Conservation (phyloP, 2,329 filamentous ascomycete genomes). For the Leptographium lundbergii region DNA sequence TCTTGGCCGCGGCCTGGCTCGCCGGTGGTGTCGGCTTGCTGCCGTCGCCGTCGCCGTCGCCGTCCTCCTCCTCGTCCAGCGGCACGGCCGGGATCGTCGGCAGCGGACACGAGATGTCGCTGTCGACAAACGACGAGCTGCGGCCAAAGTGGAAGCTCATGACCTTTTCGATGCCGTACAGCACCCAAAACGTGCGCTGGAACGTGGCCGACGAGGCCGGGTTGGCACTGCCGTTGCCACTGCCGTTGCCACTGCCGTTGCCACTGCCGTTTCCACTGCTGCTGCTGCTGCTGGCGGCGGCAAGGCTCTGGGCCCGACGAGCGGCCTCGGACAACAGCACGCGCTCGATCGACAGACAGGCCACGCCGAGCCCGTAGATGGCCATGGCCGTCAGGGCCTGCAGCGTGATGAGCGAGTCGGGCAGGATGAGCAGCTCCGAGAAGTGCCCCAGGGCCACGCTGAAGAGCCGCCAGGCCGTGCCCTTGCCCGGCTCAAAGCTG, state of each 20-base stretch:
- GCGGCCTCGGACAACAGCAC: slow-evolving; percentile 19
- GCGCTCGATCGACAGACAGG: slow-evolving; percentile 19
- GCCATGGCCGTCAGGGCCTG: slow-evolving; percentile 21
- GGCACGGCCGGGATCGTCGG: slow-evolving; percentile 13
- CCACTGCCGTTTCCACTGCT: neutral
- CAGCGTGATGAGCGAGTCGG: slow-evolving; percentile 17
- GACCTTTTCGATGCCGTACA: slow-evolving; percentile 17
- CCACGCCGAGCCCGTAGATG: slow-evolving; percentile 16
- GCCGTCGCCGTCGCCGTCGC: neutral
- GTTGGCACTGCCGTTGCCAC: neutral
- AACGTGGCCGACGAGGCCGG: slow-evolving; percentile 6
- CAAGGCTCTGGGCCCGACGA: slow-evolving; percentile 19
- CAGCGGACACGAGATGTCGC: slow-evolving; percentile 20
- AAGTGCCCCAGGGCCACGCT: slow-evolving; percentile 22
- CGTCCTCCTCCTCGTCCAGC: slow-evolving; percentile 8
- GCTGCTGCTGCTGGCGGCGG: slow-evolving; percentile 11
- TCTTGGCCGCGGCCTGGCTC: no score
- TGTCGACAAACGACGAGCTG: slow-evolving; percentile 20
- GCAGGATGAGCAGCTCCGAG: slow-evolving; percentile 19
- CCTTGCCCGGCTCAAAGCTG: slow-evolving; percentile 25
- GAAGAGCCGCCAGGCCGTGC: slow-evolving; percentile 26
- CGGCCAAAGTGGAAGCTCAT: slow-evolving; percentile 19
- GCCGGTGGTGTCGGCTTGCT: no score
- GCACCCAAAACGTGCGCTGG: slow-evolving; percentile 18
- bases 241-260: no score